A percentile compares a stretch with the other conserved stretches of the same genome.
Conservation (phyloP, 768 basidiomycete species). For the Pleurotus pulmonarius region DNA sequence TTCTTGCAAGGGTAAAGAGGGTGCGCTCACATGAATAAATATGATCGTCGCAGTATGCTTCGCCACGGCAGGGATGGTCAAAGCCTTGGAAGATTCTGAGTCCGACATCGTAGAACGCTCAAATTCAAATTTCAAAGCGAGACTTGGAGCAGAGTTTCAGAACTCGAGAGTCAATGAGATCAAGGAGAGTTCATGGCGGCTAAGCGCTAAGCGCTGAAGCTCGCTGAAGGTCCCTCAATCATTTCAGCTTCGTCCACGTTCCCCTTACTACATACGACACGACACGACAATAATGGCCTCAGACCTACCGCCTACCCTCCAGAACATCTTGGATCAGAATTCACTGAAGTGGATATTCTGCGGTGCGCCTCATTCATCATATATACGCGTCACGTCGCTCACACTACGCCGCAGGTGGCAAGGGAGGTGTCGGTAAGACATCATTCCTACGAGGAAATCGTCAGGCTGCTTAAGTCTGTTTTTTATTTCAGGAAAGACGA, state of each 20-base stretch:
- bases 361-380: conserved; percentile 48
- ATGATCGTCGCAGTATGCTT: conserved; percentile 71
- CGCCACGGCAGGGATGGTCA: conserved; percentile 49
- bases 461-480: conserved; percentile 6
- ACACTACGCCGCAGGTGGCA: conserved; percentile 65
- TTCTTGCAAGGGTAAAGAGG: not conserved
- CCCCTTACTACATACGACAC: not conserved
- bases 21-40: conserved; percentile 11
- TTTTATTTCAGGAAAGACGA: conserved; percentile 78
- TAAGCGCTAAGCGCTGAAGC: too few relatives aligned
- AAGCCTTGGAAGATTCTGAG: conserved; percentile 33
- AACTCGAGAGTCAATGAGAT: too few relatives aligned
- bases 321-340: conserved; percentile 92
- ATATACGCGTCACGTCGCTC: conserved; percentile 4
- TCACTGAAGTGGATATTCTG: conserved; percentile 99
- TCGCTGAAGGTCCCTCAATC: too few relatives aligned
- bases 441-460: not conserved
- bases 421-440: conserved; percentile 92
- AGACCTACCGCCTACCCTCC: conserved; percentile 81
- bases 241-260: conserved; percentile 24
- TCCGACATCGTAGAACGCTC: too few relatives aligned
- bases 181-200: too few relatives aligned
- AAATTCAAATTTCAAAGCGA: too few relatives aligned
- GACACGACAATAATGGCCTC: conserved; percentile 40
- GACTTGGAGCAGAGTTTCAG: too few relatives aligned